These are phyloP conservation scores for Penicillium macrosclerotiorum DNA, from an alignment of 495 filamentous ascomycete genomes.

Conservation along the genomic window DNA sequence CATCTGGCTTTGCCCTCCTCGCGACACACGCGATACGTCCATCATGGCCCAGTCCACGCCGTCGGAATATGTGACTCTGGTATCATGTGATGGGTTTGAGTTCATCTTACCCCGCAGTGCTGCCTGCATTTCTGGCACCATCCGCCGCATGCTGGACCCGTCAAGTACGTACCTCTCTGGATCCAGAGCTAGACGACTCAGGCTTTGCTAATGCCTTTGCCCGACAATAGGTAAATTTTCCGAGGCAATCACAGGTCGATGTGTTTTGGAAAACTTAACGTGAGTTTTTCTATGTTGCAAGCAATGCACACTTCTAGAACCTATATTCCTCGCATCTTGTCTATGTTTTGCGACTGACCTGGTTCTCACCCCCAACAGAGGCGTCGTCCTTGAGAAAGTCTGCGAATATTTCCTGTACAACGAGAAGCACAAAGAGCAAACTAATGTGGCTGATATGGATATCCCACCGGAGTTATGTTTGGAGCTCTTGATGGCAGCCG, in stretches of 20 bases:
- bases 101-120: constrained; percentile 80
- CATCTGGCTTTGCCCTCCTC: constrained; percentile 7
- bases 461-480: constrained; percentile 72
- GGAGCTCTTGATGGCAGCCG: constrained; percentile 77
- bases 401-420: constrained; percentile 91
- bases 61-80: constrained; percentile 71
- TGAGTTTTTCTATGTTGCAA: constrained; percentile 52
- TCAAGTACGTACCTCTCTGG: constrained; percentile 67
- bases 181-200: too few species aligned
- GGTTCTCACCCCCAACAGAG: constrained; percentile 49
- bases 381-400: constrained; percentile 81
- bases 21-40: constrained; percentile 3
- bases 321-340: too few species aligned
- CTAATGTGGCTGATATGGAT: constrained; percentile 89
- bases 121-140: constrained; percentile 69
- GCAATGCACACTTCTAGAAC: too few species aligned
- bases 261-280: constrained; percentile 70
- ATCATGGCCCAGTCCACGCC: constrained; percentile 18
- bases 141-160: constrained; percentile 83
- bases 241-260: constrained; percentile 65
- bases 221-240: constrained; percentile 60
- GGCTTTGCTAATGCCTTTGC: neutral
- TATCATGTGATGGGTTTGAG: constrained; percentile 85
- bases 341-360: too few species aligned
- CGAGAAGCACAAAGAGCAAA: constrained; percentile 71